Evolutionary conservation across 495 filamentous ascomycete genomes (phyloP).

Genomic region (Aspergillus steynii): DNA sequence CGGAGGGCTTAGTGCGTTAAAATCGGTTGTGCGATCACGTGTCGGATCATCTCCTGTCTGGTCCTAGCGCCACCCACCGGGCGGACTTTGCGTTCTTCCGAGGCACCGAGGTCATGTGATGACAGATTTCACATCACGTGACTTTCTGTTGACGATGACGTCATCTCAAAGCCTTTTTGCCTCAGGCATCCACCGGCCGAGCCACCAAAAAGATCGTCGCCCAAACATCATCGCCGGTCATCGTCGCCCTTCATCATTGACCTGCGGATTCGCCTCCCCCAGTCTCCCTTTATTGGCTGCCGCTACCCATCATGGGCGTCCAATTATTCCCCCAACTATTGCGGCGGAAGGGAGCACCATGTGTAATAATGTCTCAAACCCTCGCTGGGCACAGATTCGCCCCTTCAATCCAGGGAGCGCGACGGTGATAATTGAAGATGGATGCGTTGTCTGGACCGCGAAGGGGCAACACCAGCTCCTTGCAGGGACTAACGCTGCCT

Average conservation of each 20-base stretch:
- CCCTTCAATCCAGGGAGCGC: slow-evolving; percentile 5
- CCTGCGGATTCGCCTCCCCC: neutral
- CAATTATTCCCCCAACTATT: slow-evolving; percentile 24
- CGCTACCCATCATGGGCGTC: slow-evolving; percentile 9
- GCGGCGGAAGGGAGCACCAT: slow-evolving; percentile 22
- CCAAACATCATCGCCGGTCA: slow-evolving; percentile 7
- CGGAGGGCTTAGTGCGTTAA: slow-evolving; percentile 38
- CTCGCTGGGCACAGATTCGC: slow-evolving; percentile 21
- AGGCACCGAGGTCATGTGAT: slow-evolving; percentile 13
- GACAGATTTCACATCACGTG: neutral
- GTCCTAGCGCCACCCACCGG: slow-evolving; percentile 11
- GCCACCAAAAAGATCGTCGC: neutral
- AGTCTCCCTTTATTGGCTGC: slow-evolving; percentile 13
- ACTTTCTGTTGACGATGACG: neutral
- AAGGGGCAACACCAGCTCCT: slow-evolving; percentile 20
- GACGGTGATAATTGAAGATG: slow-evolving; percentile 6
- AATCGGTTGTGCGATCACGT: slow-evolving; percentile 53
- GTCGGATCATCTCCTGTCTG: slow-evolving; percentile 10
- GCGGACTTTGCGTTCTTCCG: slow-evolving; percentile 14
- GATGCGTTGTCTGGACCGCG: slow-evolving; percentile 17
- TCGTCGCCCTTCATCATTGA: no score
- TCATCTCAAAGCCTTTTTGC: neutral
- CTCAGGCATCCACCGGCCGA: neutral
- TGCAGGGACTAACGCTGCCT: slow-evolving; percentile 23
- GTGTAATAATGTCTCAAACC: slow-evolving; percentile 25